Base-by-base conservation (phyloP, 192 early-diverging fungal genomes). In the Glomus cerebriforme region DNA sequence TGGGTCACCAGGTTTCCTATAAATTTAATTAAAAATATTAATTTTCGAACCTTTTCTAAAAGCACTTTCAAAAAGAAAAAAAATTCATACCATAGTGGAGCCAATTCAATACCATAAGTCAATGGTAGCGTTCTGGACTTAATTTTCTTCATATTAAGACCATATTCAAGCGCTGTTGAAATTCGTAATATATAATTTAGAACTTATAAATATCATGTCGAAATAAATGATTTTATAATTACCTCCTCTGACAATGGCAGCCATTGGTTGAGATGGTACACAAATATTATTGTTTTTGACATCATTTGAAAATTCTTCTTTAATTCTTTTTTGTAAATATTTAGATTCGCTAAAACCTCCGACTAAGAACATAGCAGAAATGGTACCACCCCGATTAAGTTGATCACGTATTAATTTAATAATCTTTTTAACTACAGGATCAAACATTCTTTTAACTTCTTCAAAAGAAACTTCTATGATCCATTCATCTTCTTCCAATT, bases 331-430 rank as follows among this genome's bases (percentile, higher is more conserved):
- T 68, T 83, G 80, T 27, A 89, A 71, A 65, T 87, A 89, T 12
- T 83, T 72, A 1, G 82, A 85, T 34, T 85, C 83, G 35, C 81
- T 83, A 75, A 89, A 89, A 58, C 80, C 85, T 76, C 72, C 87
- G 10, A 89, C 88, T 68, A 89, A 65, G 79, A 89, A 89, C 24
- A 86, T 84, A 9, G 85, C 82, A 31, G 84, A 77, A 12, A 84
- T 73, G 10, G 39, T 29, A 13, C 73, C 66, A 13, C 79, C 54
- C 34, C 81, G 80, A 1, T 73, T 73, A 35, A 89, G 65, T 73
- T 89, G 88, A 37, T 81, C 64, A 34, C 83, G 59, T 32, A 89
- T 86, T n/a, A 89, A 59, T 15, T 78, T 67, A 1, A 86, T 54
- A 27, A 89, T 84, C 26, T 78, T 59, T 12, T 84, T 78, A 7